Percentiles rank a stretch among this genome's conserved stretches.
These are phyloP conservation scores for Pichiaceae sp. DNA, from an alignment of 1,139 yeast species.

Conservation along the genomic window DNA sequence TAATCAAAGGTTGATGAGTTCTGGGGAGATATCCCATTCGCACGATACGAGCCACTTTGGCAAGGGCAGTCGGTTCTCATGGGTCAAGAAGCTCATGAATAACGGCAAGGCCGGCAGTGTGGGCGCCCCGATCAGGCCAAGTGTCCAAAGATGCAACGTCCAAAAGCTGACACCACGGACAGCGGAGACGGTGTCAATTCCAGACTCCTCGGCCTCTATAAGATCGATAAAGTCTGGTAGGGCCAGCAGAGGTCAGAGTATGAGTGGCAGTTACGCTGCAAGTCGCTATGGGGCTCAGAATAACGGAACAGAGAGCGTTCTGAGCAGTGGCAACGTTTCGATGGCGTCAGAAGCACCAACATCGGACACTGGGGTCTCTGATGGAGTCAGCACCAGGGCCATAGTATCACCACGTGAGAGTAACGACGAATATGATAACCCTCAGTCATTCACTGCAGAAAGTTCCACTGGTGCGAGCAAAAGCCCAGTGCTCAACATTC, in stretches of 20 bases:
- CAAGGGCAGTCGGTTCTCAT: slow-evolving; percentile 16
- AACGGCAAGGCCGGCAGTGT: slow-evolving; percentile 10
- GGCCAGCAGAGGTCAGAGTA: neutral
- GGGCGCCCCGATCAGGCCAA: too few relatives aligned
- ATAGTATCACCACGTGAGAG: slow-evolving; percentile 1
- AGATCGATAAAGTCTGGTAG: slow-evolving; percentile 4
- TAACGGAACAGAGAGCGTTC: too few relatives aligned
- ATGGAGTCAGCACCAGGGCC: slow-evolving; percentile 2
- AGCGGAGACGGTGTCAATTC: neutral
- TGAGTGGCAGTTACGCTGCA: neutral
- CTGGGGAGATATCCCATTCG: neutral
- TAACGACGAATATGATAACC: neutral
- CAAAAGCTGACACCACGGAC: too few relatives aligned
- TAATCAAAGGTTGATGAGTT: too few relatives aligned
- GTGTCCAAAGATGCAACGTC: too few relatives aligned
- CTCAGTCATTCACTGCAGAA: neutral
- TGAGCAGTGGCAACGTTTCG: too few relatives aligned
- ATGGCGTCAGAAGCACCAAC: too few relatives aligned
- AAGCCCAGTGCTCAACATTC: too few relatives aligned
- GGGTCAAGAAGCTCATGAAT: slow-evolving; percentile 24
- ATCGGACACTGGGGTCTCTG: too few relatives aligned
- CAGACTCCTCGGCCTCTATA: slow-evolving; percentile 1
- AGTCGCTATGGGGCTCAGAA: neutral
- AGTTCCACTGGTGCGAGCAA: too few relatives aligned
- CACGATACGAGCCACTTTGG: neutral